A percentile compares a stretch with the other conserved stretches of the same genome.
Evolutionary conservation across 2,329 filamentous ascomycete genomes (phyloP).

Genomic region (Aspergillus proliferans): DNA sequence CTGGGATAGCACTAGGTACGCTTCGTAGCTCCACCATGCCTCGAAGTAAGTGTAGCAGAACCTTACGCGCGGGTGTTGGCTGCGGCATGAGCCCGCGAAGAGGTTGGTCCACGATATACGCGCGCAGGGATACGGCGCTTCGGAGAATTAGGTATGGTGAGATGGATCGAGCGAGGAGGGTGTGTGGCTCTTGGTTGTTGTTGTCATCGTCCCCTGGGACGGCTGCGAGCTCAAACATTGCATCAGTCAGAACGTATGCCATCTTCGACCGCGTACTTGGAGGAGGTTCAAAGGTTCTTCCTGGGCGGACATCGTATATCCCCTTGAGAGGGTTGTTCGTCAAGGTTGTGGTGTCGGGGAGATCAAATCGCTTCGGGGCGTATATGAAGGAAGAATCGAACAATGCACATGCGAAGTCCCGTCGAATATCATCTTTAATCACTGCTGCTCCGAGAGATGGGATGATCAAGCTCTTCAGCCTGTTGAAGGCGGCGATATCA

Average conservation of each 20-base stretch:
- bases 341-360: slow-evolving; percentile 39
- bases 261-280: slow-evolving; percentile 64
- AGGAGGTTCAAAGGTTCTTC: slow-evolving; percentile 63
- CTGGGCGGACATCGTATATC: slow-evolving; percentile 61
- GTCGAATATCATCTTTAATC: slow-evolving; percentile 62
- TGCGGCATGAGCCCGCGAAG: slow-evolving; percentile 84
- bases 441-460: slow-evolving; percentile 61
- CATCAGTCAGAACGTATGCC: slow-evolving; percentile 72
- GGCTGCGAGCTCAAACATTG: slow-evolving; percentile 65
- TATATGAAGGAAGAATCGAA: slow-evolving; percentile 82
- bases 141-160: slow-evolving; percentile 79
- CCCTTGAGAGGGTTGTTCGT: slow-evolving; percentile 51
- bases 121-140: slow-evolving; percentile 70
- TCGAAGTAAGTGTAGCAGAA: slow-evolving; percentile 66
- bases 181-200: slow-evolving; percentile 26
- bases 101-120: slow-evolving; percentile 87
- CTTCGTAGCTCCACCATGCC: slow-evolving; percentile 62
- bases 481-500: slow-evolving; percentile 68
- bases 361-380: slow-evolving; percentile 56
- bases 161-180: slow-evolving; percentile 65
- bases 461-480: slow-evolving; percentile 62
- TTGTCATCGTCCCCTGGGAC: slow-evolving; percentile 39
- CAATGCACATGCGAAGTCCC: slow-evolving; percentile 65
- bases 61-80: slow-evolving; percentile 71
- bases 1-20: slow-evolving; percentile 63